Evolutionary conservation across 768 basidiomycete species (phyloP), one percentile per base, ranked within the genome.

Genomic region (Phaffia tasmanica): DNA sequence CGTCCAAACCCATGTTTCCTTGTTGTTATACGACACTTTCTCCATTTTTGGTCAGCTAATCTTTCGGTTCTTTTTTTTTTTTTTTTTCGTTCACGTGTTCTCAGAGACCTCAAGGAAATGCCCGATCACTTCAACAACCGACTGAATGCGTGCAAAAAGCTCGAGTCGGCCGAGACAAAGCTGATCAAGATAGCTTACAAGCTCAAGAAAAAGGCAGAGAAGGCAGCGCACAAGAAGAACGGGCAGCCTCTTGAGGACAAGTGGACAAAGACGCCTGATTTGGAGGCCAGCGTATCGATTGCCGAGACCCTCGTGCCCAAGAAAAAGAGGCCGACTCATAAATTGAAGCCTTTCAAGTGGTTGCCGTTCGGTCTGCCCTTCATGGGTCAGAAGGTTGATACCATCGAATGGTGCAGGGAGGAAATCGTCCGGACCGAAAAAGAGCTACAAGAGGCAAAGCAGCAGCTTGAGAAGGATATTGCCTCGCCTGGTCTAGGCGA

Each of bases 381-480:
- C 29, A 72, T 74, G 21, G 95, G 95, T 9, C 75, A 89, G 75
- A 87, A 94, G 75, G 92, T 97, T 19, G 95, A 98, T 77, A 83
- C 87, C 2, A 91, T 98, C 73, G 85, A 91, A 1, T 95, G 92
- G 91, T 84, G 85, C 23, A 80, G 88, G 35, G 78, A 81, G 23
- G 87, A 92, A 77, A 88, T 95, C 64, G 75, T 79, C 0, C 73
- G 77, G 35, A 75, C 81, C 27, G 82, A 81, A 48, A 70, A 63
- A 1, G 74, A 72, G 23, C 80, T 87, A 59, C 75, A 80, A 9
- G 69, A 70, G 42, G 58, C 68, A n/a, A 69, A 76, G 32, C 66
- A 71, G 50, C 74, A 73, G 53, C 68, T 76, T 0, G 47, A 57
- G 6, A 64, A 70, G 23, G 77, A 77, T 62, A 72, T 76, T 30